Percentiles rank a stretch among this genome's conserved stretches.
phyloP scores from a whole-genome alignment of 306 rosid species.

The Sphenostylis stenocarpa region DNA sequence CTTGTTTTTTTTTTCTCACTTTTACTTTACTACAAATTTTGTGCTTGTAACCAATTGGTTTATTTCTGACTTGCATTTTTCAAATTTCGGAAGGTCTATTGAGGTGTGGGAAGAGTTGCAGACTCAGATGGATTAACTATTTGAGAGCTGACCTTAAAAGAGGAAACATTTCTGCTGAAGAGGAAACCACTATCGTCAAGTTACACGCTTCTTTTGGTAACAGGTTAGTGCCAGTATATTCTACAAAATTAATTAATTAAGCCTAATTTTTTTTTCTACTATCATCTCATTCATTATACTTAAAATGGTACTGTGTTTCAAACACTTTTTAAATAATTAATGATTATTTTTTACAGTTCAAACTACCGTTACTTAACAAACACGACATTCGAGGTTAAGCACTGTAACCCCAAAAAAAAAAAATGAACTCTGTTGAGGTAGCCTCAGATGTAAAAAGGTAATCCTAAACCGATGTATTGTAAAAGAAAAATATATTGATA shows the following conservation, averaged over 20 bases:
- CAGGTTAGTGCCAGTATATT: slow-evolving; percentile 47
- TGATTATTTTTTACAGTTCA: too few relatives aligned
- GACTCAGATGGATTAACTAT: slow-evolving; percentile 91
- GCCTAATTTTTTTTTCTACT: background rate
- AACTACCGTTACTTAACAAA: background rate
- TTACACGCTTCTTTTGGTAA: slow-evolving; percentile 70
- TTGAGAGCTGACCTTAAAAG: slow-evolving; percentile 78
- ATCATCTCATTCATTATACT: background rate
- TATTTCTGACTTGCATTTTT: background rate
- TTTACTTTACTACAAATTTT: background rate
- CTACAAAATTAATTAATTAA: background rate
- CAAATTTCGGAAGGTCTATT: slow-evolving; percentile 47
- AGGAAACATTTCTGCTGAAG: slow-evolving; percentile 75
- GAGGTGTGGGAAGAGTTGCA: slow-evolving; percentile 86
- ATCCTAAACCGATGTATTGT: too few relatives aligned
- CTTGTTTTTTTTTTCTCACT: background rate
- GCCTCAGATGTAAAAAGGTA: too few relatives aligned
- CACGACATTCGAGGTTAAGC: background rate
- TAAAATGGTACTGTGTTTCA: too few relatives aligned
- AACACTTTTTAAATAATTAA: too few relatives aligned
- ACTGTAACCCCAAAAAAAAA: too few relatives aligned
- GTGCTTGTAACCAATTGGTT: background rate
- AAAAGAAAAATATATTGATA: too few relatives aligned
- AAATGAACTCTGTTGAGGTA: too few relatives aligned
- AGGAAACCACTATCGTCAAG: slow-evolving; percentile 74